Evolutionary conservation across 345 rosid genomes (phyloP).

Genomic region (Populus euphratica): DNA sequence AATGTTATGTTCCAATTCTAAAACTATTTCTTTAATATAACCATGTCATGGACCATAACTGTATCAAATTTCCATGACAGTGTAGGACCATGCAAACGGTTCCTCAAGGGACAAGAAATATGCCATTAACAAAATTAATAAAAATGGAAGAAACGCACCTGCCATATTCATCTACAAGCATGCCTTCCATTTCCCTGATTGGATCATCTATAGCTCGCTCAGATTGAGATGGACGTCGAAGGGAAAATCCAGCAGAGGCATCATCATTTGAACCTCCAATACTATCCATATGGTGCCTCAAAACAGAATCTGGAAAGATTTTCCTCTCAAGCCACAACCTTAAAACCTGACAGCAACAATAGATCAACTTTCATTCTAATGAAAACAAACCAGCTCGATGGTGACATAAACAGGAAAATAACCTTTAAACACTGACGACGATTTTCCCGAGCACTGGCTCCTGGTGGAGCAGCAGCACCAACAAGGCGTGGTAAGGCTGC

Average conservation of each 20-base stretch:
- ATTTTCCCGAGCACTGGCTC: constrained; percentile 82
- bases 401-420: constrained; percentile 10
- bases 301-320: constrained; percentile 74
- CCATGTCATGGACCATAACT: neutral
- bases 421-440: constrained; percentile 98
- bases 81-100: neutral
- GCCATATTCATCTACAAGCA: constrained; percentile 97
- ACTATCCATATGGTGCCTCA: constrained; percentile 74
- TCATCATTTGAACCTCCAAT: constrained; percentile 76
- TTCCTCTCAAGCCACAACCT: constrained; percentile 87
- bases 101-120: neutral
- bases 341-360: constrained; percentile 54
- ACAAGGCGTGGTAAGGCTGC: constrained; percentile 91
- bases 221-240: constrained; percentile 79
- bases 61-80: neutral
- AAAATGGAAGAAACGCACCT: constrained; percentile 49
- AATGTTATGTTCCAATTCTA: neutral
- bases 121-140: neutral
- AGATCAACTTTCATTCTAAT: constrained; percentile 21
- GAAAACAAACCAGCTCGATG: neutral
- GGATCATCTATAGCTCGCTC: constrained; percentile 96
- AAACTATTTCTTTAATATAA: neutral
- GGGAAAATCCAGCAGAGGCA: constrained; percentile 53
- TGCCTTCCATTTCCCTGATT: constrained; percentile 96
- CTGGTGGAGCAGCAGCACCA: constrained; percentile 91